Percentiles rank a stretch among this genome's conserved stretches.
phyloP scores from a whole-genome alignment of 2,329 filamentous ascomycete species.

The Trichoderma semiorbis region DNA sequence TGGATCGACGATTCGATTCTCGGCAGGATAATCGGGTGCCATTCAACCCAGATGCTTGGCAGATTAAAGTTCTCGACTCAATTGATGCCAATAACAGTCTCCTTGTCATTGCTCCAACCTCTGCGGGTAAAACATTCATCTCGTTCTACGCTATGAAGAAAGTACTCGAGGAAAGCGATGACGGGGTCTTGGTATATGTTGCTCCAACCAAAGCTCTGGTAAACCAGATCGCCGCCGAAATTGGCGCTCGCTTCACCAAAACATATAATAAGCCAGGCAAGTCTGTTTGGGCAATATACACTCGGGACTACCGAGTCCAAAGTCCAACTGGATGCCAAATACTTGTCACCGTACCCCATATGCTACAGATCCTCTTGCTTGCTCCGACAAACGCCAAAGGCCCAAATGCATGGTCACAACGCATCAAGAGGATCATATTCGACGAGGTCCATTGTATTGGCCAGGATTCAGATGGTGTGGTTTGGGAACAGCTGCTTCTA shows the following conservation, averaged over 20 bases:
- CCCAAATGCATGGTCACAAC: slow-evolving; percentile 55
- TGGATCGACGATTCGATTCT: slow-evolving; percentile 72
- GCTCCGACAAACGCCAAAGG: slow-evolving; percentile 60
- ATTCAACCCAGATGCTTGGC: slow-evolving; percentile 75
- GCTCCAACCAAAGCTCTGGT: slow-evolving; percentile 79
- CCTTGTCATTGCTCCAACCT: slow-evolving; percentile 74
- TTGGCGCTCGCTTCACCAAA: slow-evolving; percentile 72
- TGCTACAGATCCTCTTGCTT: slow-evolving; percentile 74
- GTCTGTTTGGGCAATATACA: slow-evolving; percentile 77
- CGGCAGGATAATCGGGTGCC: slow-evolving; percentile 62
- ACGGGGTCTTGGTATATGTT: slow-evolving; percentile 72
- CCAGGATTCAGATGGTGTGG: slow-evolving; percentile 68
- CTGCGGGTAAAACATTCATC: slow-evolving; percentile 79
- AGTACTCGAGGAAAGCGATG: slow-evolving; percentile 63
- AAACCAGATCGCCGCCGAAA: slow-evolving; percentile 78
- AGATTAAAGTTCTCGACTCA: slow-evolving; percentile 67
- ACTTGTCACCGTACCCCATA: slow-evolving; percentile 72
- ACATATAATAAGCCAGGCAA: slow-evolving; percentile 56
- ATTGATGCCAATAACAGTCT: slow-evolving; percentile 68
- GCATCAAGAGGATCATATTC: slow-evolving; percentile 74
- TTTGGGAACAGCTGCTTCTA: slow-evolving; percentile 76
- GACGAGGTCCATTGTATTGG: slow-evolving; percentile 81
- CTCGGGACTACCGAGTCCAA: slow-evolving; percentile 71
- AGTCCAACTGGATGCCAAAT: slow-evolving; percentile 70
- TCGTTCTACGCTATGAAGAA: slow-evolving; percentile 82